Conservation (phyloP, 768 basidiomycete genomes). For the Russula abietina region DNA sequence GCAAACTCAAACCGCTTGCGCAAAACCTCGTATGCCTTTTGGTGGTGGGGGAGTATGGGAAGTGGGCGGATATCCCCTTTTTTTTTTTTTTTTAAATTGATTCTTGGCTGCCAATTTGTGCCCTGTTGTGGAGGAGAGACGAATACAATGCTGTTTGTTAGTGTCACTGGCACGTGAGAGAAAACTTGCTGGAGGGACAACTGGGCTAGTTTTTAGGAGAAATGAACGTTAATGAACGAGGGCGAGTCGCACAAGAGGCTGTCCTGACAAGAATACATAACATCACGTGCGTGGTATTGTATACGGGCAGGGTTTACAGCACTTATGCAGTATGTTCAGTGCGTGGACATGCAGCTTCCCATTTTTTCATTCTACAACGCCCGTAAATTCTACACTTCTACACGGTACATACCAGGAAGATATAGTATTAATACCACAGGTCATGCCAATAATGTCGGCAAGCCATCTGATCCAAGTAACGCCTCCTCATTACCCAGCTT, state of each 20-base stretch:
- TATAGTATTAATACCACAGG: background rate
- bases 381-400: background rate
- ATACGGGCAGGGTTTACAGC: no score
- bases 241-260: background rate
- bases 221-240: background rate
- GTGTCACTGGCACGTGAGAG: no score
- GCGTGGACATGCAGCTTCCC: no score
- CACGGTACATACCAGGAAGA: background rate
- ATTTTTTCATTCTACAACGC: background rate
- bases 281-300: background rate
- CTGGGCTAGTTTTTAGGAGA: background rate
- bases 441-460: conserved; percentile 53
- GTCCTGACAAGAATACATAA: background rate
- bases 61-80: background rate
- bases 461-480: conserved; percentile 60
- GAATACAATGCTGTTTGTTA: background rate
- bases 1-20: conserved; percentile 15
- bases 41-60: background rate
- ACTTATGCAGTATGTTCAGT: no score
- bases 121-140: background rate
- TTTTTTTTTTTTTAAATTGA: no score
- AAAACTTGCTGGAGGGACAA: background rate
- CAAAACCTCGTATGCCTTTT: conserved; percentile 13
- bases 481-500: conserved; percentile 56
- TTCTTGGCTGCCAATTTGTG: background rate